Percentiles rank a stretch among this genome's conserved stretches.
Evolutionary conservation across 2,329 filamentous ascomycete genomes (phyloP).

Genomic region (Colletotrichum karsti): DNA sequence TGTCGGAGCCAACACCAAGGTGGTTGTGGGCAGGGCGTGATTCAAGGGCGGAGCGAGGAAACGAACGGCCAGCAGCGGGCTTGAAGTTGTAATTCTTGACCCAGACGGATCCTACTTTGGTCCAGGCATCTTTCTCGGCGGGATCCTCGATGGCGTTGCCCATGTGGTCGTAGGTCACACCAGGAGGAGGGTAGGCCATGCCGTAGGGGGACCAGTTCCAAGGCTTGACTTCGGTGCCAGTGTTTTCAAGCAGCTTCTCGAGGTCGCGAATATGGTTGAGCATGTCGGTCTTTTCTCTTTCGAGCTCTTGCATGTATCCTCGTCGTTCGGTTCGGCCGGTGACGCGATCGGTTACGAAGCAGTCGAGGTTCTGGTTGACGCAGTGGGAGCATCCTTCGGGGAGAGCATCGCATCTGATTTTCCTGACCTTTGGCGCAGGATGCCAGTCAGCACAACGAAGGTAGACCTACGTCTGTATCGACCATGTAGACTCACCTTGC

Average conservation of each 20-base stretch:
- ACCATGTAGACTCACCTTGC: constrained; percentile 69
- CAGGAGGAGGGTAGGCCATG: constrained; percentile 32
- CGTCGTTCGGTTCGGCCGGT: constrained; percentile 82
- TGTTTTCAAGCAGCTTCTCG: constrained; percentile 69
- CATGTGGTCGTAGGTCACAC: constrained; percentile 35
- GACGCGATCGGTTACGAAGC: constrained; percentile 87
- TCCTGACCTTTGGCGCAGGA: constrained; percentile 68
- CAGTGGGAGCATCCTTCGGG: constrained; percentile 86
- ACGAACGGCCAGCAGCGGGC: constrained; percentile 32
- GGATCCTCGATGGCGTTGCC: constrained; percentile 33
- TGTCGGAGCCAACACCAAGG: constrained; percentile 70
- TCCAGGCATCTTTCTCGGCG: constrained; percentile 40
- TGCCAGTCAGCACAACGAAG: neutral
- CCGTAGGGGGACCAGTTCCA: constrained; percentile 40
- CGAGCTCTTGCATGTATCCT: constrained; percentile 80
- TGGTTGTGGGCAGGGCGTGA: constrained; percentile 67
- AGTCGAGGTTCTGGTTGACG: constrained; percentile 77
- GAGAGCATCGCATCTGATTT: constrained; percentile 86
- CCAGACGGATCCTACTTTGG: constrained; percentile 41
- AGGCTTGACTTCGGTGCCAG: constrained; percentile 68
- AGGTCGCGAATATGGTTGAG: constrained; percentile 73
- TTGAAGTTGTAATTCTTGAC: constrained; percentile 42
- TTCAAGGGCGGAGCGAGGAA: constrained; percentile 44
- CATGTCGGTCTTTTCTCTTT: constrained; percentile 76
- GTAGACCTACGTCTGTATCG: neutral